phyloP scores from a whole-genome alignment of 1,284 basidiomycete genomes.

The Papiliotrema flavescens region DNA sequence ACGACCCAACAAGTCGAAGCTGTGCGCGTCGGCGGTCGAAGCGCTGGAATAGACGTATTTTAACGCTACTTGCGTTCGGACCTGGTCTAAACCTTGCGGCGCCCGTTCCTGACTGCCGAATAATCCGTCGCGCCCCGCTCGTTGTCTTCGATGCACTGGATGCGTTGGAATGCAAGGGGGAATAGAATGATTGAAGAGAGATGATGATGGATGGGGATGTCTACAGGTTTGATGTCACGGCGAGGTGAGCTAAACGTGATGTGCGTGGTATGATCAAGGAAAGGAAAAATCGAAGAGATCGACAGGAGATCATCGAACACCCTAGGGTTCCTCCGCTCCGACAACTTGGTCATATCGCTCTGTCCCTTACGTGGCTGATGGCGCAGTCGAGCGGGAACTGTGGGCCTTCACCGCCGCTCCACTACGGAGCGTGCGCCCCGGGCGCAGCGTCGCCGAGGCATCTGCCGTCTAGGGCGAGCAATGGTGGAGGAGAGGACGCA shows the following conservation, averaged over 20 bases:
- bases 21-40: neutral
- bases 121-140: neutral
- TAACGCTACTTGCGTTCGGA: neutral
- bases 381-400: neutral
- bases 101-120: neutral
- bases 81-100: constrained; percentile 2
- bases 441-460: neutral
- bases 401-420: neutral
- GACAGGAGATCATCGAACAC: too few relatives aligned
- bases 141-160: neutral
- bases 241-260: neutral
- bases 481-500: neutral
- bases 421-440: neutral
- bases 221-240: neutral
- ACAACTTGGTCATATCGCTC: too few relatives aligned
- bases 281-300: neutral
- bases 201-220: neutral
- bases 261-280: neutral
- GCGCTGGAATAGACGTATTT: neutral
- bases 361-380: neutral
- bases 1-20: neutral
- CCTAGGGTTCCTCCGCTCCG: too few relatives aligned
- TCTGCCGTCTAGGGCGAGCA: neutral
- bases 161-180: neutral
- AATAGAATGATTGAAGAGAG: neutral